Base-by-base conservation (phyloP, 495 filamentous ascomycete genomes). In the Xylona heveae region DNA sequence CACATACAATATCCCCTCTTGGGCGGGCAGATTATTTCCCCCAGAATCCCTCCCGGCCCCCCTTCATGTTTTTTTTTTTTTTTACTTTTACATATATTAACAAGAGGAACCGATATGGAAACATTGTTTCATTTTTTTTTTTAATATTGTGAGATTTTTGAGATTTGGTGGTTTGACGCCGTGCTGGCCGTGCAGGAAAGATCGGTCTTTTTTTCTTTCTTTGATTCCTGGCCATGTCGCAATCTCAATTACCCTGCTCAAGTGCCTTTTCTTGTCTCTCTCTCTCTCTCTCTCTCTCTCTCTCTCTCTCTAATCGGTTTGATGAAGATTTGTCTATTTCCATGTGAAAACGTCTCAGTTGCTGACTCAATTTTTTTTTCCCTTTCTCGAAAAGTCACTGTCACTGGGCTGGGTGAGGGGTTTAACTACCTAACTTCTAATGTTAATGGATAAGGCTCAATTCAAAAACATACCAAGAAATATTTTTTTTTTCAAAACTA, bases 71-170 rank as follows among this genome's bases (percentile, higher is more conserved):
- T 24, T 43, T 16, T 24, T 24, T 13, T 24, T 38, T 24, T 16
- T 13, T 30, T 35, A 38, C 36, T 42, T 58, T 50, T 57, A 55
- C 45, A 57, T 58, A 52, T 41, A 43, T 42, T 25, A 13, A 8
- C 8, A 25, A 43, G 36, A 46, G 46, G 34, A 32, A 46, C 40
- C 25, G 33, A 33, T 28, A 38, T 21, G 35, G 25, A 26, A 35
- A 36, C 20, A 35, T 30, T 40, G 43, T 42, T 43, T 37, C 31
- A 36, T 19, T 41, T 36, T 43, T 43, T 46, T 37, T 40, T 33
- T 30, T 36, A 7, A 8, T 25, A 13, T 8, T 25, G 23, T 13
- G 8, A 25, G 13, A 7, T 13, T 25, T 13, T 25, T 13, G 23
- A 25, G 13, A n/a, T n/a, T n/a, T 25, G 23, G 23, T 13, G 7